Evolutionary conservation across 1,284 basidiomycete genomes (phyloP).

Genomic region (Malassezia arunalokei): DNA sequence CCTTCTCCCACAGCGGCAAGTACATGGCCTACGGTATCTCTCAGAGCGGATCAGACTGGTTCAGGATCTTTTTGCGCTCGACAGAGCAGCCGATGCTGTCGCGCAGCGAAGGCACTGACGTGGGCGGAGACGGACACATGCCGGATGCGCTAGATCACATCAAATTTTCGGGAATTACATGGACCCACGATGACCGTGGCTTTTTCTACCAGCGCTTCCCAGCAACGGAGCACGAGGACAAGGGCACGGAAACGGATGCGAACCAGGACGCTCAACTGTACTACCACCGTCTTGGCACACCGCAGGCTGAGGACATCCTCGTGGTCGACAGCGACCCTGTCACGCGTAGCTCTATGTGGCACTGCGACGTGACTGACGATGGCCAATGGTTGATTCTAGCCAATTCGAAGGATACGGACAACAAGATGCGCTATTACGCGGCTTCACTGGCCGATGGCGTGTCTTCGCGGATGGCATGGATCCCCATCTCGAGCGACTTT

Average conservation of each 20-base stretch:
- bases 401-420: constrained; percentile 39
- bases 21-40: constrained; percentile 39
- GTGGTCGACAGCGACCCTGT: constrained; percentile 32
- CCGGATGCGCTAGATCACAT: constrained; percentile 31
- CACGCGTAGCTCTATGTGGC: constrained; percentile 33
- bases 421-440: constrained; percentile 29
- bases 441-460: constrained; percentile 22
- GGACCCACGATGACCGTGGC: constrained; percentile 40
- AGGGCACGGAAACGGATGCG: constrained; percentile 41
- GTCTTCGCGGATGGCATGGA: constrained; percentile 26
- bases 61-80: constrained; percentile 32
- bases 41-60: constrained; percentile 42
- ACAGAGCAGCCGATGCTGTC: constrained; percentile 31
- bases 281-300: constrained; percentile 39
- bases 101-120: constrained; percentile 18
- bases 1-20: constrained; percentile 38
- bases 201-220: constrained; percentile 43
- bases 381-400: constrained; percentile 32
- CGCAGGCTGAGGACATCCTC: constrained; percentile 33
- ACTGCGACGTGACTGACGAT: constrained; percentile 31
- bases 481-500: constrained; percentile 32
- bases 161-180: constrained; percentile 35
- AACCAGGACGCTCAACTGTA: constrained; percentile 39
- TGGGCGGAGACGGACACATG: constrained; percentile 30
- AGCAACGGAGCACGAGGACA: constrained; percentile 24